phyloP scores from a whole-genome alignment of 805 yeast species.

The Metschnikowia koreensis region DNA sequence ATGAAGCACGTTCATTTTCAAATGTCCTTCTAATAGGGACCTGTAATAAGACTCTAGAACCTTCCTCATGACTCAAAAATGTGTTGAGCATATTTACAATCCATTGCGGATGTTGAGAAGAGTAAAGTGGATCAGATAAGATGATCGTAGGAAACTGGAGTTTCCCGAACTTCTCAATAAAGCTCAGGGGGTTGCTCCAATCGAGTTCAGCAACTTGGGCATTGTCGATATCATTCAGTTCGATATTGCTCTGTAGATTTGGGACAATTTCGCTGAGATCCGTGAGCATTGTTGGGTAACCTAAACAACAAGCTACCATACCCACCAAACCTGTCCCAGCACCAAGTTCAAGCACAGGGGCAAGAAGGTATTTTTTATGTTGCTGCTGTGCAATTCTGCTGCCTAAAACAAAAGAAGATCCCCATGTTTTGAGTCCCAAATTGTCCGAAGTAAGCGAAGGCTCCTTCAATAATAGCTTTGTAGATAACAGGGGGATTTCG shows the following conservation, averaged over 20 bases:
- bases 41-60: constrained; percentile 59
- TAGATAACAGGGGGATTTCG: constrained; percentile 18
- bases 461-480: constrained; percentile 52
- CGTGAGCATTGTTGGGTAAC: constrained; percentile 54
- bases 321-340: constrained; percentile 95
- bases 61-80: constrained; percentile 37
- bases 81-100: constrained; percentile 56
- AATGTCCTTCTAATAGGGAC: constrained; percentile 71
- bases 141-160: constrained; percentile 57
- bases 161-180: constrained; percentile 19
- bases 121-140: constrained; percentile 86
- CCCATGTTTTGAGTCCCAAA: constrained; percentile 95
- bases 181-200: constrained; percentile 67
- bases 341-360: constrained; percentile 71
- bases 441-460: constrained; percentile 87
- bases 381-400: constrained; percentile 37
- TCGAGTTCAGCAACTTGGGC: constrained; percentile 57
- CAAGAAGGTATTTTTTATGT: constrained; percentile 18
- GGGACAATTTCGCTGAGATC: constrained; percentile 77
- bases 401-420: constrained; percentile 75
- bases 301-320: constrained; percentile 58
- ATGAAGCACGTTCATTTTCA: constrained; percentile 56
- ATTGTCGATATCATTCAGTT: constrained; percentile 42
- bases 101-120: constrained; percentile 75
- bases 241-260: constrained; percentile 61